Percentiles rank a stretch among this genome's conserved stretches.
phyloP scores from a whole-genome alignment of 148 eudicot species.

The Linanthus parryae region DNA sequence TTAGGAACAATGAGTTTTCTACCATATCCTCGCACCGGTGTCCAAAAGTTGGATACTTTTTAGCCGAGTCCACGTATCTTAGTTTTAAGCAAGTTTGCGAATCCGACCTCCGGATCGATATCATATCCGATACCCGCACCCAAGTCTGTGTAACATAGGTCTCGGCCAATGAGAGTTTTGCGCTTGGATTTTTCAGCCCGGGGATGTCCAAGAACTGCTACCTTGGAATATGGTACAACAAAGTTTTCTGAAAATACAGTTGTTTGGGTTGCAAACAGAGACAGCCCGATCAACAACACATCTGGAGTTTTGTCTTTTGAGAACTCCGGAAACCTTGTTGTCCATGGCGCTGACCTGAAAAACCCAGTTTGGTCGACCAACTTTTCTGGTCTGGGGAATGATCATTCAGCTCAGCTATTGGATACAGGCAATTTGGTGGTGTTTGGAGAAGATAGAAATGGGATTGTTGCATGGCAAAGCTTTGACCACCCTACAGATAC shows the following conservation, averaged over 20 bases:
- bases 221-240: slow-evolving; percentile 16
- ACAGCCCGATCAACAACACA: background rate
- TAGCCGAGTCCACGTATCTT: no score
- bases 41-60: no score
- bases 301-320: background rate
- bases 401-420: slow-evolving; percentile 1
- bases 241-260: slow-evolving; percentile 1
- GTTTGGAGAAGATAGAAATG: background rate
- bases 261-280: slow-evolving; percentile 9
- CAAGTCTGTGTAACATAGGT: no score
- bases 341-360: background rate
- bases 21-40: no score
- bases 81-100: no score
- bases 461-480: background rate
- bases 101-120: no score
- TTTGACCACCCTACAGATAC: slow-evolving; percentile 8
- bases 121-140: no score
- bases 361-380: slow-evolving; percentile 5
- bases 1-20: no score
- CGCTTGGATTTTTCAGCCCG: slow-evolving; percentile 17
- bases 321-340: background rate
- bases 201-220: background rate
- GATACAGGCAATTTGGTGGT: slow-evolving; percentile 7
- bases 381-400: background rate
- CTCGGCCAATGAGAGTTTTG: background rate